phyloP scores from a whole-genome alignment of 495 filamentous ascomycete species.

The Xylaria intraflava region DNA sequence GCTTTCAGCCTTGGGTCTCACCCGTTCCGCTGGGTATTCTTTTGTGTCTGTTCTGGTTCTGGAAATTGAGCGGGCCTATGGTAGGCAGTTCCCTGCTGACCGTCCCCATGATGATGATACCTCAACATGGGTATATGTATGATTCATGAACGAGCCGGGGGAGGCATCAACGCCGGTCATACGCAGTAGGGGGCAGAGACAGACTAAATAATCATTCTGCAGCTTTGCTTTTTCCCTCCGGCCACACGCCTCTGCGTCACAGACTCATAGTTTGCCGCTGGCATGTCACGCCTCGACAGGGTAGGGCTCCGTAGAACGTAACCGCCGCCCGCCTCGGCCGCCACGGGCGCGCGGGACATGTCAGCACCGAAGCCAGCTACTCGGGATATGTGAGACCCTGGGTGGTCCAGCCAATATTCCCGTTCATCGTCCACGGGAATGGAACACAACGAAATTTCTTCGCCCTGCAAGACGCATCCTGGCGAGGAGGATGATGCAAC shows the following conservation, averaged over 20 bases:
- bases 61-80: no score
- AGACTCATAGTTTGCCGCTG: not conserved
- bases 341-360: conserved; percentile 8
- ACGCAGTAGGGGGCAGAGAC: not conserved
- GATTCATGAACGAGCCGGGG: not conserved
- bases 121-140: no score
- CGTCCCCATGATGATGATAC: not conserved
- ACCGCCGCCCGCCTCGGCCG: conserved; percentile 2
- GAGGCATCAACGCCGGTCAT: not conserved
- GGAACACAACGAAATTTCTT: not conserved
- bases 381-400: not conserved
- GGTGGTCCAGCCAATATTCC: not conserved
- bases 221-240: conserved; percentile 6
- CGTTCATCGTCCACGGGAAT: not conserved
- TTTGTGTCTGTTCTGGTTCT: no score
- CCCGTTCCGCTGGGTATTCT: no score
- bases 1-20: no score
- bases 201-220: not conserved
- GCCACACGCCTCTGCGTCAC: not conserved
- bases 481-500: not conserved
- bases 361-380: conserved; percentile 13
- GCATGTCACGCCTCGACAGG: not conserved
- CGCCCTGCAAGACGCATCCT: no score
- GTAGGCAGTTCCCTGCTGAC: not conserved
- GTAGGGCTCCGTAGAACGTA: not conserved